Conservation (phyloP, 257 asterid genomes). For the Solanum paucissectum region DNA sequence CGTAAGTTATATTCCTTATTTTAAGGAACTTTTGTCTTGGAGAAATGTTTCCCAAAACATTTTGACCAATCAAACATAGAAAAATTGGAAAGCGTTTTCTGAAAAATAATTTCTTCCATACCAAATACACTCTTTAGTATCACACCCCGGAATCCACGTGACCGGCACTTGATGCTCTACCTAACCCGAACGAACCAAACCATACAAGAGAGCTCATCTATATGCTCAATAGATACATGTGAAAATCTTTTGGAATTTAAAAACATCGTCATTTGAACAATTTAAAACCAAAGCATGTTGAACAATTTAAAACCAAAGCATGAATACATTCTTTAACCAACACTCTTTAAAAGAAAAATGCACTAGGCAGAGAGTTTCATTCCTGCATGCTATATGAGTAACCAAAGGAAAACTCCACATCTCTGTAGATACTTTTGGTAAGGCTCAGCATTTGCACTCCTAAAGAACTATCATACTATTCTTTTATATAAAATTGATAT, state of each 20-base stretch:
- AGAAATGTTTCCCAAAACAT: neutral
- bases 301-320: no score
- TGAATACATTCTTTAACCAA: neutral
- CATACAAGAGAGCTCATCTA: neutral
- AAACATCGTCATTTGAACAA: neutral
- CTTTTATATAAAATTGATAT: neutral
- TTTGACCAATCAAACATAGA: neutral
- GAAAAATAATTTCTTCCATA: neutral
- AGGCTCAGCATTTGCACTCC: no score
- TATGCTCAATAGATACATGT: neutral
- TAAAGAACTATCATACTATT: no score
- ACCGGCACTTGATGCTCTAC: neutral
- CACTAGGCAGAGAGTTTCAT: neutral
- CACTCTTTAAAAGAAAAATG: neutral
- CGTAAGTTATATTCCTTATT: neutral
- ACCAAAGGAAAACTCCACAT: neutral
- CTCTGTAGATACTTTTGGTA: no score
- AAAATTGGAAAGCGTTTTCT: neutral
- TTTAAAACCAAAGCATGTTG: neutral
- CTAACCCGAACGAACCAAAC: neutral
- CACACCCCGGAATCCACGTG: neutral
- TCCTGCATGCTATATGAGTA: neutral
- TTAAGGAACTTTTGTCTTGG: neutral
- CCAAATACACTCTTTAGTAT: neutral
- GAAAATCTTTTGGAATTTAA: neutral